A percentile compares a stretch with the other conserved stretches of the same genome.
These are phyloP conservation scores for Euphorbia celastroides DNA, from an alignment of 441 rosid genomes.

Conservation along the genomic window DNA sequence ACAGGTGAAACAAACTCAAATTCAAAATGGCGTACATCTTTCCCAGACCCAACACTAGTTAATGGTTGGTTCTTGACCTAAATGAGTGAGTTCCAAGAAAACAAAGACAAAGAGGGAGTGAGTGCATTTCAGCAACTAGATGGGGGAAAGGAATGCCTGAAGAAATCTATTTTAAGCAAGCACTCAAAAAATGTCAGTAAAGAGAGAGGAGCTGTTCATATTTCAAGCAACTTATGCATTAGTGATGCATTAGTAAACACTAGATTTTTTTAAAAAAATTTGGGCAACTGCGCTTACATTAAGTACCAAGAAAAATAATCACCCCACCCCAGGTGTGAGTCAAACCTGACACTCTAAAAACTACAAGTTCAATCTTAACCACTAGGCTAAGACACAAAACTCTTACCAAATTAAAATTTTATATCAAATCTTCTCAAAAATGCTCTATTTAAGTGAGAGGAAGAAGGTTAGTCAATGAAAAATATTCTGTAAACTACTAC, in stretches of 20 bases:
- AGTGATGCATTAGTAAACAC: background rate
- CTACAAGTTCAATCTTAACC: too few species aligned
- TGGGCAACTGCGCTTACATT: too few species aligned
- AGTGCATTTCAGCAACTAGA: background rate
- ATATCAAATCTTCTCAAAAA: background rate
- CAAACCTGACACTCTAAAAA: too few species aligned
- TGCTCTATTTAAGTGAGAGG: background rate
- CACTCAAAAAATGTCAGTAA: background rate
- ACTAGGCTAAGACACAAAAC: too few species aligned
- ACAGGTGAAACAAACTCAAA: constrained; percentile 73
- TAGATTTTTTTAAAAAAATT: too few species aligned
- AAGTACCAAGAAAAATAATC: too few species aligned
- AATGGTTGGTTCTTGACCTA: constrained; percentile 59
- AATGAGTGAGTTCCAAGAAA: constrained; percentile 19
- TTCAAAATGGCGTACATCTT: constrained; percentile 90
- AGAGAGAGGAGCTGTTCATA: background rate
- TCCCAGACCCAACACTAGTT: constrained; percentile 56
- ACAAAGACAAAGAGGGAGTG: background rate
- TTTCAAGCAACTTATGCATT: background rate
- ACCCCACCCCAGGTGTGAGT: too few species aligned
- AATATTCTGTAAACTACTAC: background rate
- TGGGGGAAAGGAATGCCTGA: background rate
- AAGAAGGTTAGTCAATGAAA: background rate
- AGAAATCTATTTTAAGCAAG: background rate
- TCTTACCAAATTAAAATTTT: background rate